A percentile compares a stretch with the other conserved stretches of the same genome.
Evolutionary conservation across 1,139 yeast species (phyloP).

Genomic region (Ogataea hybrid): DNA sequence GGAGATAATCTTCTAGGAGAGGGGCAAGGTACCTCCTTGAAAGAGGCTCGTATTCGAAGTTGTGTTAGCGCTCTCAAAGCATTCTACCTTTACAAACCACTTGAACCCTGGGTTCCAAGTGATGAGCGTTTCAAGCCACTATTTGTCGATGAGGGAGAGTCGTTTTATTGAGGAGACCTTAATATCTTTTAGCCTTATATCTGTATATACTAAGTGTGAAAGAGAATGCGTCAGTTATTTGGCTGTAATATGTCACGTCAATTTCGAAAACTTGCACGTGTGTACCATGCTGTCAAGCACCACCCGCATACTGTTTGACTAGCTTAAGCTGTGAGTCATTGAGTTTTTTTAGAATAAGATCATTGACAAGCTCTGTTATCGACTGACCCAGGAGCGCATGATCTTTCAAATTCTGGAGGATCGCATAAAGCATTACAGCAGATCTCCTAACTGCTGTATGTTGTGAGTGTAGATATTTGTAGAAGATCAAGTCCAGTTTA

Average conservation of each 20-base stretch:
- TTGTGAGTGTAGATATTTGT: conserved; percentile 17
- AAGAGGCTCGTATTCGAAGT: conserved; percentile 91
- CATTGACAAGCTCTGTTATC: conserved; percentile 27
- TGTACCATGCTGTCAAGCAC: neutral
- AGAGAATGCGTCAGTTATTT: too few relatives aligned
- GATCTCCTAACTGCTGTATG: conserved; percentile 23
- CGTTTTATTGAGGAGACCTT: conserved; percentile 29
- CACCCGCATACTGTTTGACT: conserved; percentile 22
- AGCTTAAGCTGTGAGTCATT: conserved; percentile 23
- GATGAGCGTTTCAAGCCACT: conserved; percentile 48
- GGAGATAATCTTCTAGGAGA: conserved; percentile 87
- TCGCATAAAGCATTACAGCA: conserved; percentile 22
- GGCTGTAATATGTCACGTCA: too few relatives aligned
- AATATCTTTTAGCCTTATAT: neutral
- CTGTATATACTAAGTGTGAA: conserved; percentile 17
- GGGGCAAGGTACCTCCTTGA: conserved; percentile 89
- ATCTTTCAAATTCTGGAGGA: conserved; percentile 17
- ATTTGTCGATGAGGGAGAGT: conserved; percentile 54
- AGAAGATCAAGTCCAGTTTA: conserved; percentile 23
- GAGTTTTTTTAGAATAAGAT: conserved; percentile 25
- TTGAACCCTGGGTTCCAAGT: conserved; percentile 59
- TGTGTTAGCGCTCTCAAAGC: conserved; percentile 87
- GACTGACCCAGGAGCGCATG: conserved; percentile 16
- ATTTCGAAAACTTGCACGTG: conserved; percentile 1
- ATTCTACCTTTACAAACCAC: conserved; percentile 88